Base-by-base conservation (phyloP, 2,329 filamentous ascomycete species). In the Fusarium siculi region DNA sequence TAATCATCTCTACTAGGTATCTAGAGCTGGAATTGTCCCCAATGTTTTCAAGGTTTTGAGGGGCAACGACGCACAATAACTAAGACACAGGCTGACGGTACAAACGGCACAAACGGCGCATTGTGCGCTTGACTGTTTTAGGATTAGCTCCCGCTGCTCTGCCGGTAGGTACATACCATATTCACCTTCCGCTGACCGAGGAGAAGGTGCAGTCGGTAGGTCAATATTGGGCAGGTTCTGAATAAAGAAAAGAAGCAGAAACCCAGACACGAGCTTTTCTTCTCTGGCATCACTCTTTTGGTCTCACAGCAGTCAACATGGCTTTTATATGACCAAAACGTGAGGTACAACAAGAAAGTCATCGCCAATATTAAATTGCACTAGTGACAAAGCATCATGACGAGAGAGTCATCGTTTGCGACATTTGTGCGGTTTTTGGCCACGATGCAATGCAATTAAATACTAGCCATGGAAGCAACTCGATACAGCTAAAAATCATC, bases 401-500 rank as follows among this genome's bases (percentile, higher is more conserved):
- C 64, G 57, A 68, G 19, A 50, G 50, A 25, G 25, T 67, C 66
- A 67, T 58, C 56, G 62, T 66, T 74, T 80, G 79, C 77, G 80
- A 80, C 58, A 80, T 80, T 81, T 82, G 80, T 82, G 80, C 80
- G 75, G 77, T 69, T 81, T 78, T 78, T 25, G 76, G 75, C 68
- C 69, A 72, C 63, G 54, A 63, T 50, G 34, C 46, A 34, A 67
- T 59, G 21, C 21, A 59, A 42, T 70, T 74, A 69, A 77, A 74
- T 70, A 58, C 46, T 56, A 40, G 40, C 59, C 42, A 21, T 62
- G 23, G 50, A 73, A 74, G 39, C 64, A 30, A 23, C 56, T 59
- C 40, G 50, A 50, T 49, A 36, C 49, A 68, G 50, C 47, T 43
- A 74, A 52, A 63, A 66, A 39, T 37, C 34, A 37, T 68, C 40